Conservation (phyloP, 441 rosid species). For the Erodium chrysanthum region DNA sequence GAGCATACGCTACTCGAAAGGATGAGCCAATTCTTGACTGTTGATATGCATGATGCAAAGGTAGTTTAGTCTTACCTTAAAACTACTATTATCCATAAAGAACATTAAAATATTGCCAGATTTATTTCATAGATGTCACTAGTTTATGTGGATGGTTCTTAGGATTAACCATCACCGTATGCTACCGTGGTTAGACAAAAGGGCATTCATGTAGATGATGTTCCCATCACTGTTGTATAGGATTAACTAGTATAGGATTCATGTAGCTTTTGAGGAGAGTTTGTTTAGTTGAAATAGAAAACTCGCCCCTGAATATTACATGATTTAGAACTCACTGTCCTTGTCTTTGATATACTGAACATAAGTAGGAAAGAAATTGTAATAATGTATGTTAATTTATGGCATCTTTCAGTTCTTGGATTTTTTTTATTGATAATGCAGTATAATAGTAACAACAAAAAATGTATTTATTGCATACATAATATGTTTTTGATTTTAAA, state of each 20-base stretch:
- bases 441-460: too few relatives aligned
- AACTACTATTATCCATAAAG: not conserved
- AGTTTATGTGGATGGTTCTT: not conserved
- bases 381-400: too few relatives aligned
- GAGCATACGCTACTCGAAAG: conserved; percentile 77
- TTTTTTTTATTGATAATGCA: too few relatives aligned
- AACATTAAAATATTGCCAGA: not conserved
- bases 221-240: not conserved
- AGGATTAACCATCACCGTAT: not conserved
- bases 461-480: too few relatives aligned
- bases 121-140: not conserved
- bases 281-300: not conserved
- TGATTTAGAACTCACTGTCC: too few relatives aligned
- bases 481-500: too few relatives aligned
- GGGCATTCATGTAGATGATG: not conserved
- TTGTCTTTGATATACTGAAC: not conserved
- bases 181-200: not conserved
- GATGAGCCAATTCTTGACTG: conserved; percentile 49
- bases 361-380: not conserved
- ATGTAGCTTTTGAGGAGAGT: not conserved
- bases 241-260: not conserved
- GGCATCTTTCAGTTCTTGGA: too few relatives aligned
- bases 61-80: conserved; percentile 28
- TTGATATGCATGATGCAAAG: conserved; percentile 70
- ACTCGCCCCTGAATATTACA: not conserved